Percentiles rank a stretch among this genome's conserved stretches.
Evolutionary conservation across 2,329 filamentous ascomycete species (phyloP).

Genomic region (Aschersonia sp.): DNA sequence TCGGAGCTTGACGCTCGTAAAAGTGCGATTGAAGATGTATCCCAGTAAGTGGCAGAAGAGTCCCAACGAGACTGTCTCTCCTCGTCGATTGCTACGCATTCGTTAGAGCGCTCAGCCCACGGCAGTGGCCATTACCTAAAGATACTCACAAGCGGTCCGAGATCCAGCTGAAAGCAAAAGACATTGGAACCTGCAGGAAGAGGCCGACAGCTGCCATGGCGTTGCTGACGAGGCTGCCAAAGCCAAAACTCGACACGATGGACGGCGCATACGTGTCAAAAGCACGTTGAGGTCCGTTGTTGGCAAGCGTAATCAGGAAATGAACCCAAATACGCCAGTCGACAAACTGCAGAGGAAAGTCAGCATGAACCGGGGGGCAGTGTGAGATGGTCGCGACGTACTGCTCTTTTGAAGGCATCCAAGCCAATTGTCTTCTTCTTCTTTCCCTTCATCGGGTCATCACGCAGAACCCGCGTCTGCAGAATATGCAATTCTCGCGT

Average conservation of each 20-base stretch:
- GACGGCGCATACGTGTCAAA: conserved; percentile 38
- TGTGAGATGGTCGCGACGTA: conserved; percentile 7
- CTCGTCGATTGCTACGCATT: conserved; percentile 25
- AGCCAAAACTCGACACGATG: conserved; percentile 38
- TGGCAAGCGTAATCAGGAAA: conserved; percentile 32
- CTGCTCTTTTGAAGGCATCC: conserved; percentile 27
- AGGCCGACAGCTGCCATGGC: conserved; percentile 40
- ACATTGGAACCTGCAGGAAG: conserved; percentile 35
- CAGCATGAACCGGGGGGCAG: not conserved
- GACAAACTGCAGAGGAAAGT: conserved; percentile 17
- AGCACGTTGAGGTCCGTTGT: conserved; percentile 30
- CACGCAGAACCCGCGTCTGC: conserved; percentile 22
- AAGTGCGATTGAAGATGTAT: conserved; percentile 38
- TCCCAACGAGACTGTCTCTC: conserved; percentile 35
- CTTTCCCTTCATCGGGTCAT: conserved; percentile 29
- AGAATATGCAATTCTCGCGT: conserved; percentile 26
- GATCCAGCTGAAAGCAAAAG: conserved; percentile 34
- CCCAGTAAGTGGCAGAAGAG: conserved; percentile 31
- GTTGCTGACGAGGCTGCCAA: conserved; percentile 30
- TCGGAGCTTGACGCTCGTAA: conserved; percentile 26
- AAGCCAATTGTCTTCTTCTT: conserved; percentile 32
- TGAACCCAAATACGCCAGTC: conserved; percentile 39
- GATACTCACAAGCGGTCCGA: conserved; percentile 34
- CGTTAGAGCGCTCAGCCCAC: no score
- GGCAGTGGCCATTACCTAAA: not conserved